Evolutionary conservation across 176 grass and related monocot species (phyloP).

Genomic region (Aechmea fasciata): DNA sequence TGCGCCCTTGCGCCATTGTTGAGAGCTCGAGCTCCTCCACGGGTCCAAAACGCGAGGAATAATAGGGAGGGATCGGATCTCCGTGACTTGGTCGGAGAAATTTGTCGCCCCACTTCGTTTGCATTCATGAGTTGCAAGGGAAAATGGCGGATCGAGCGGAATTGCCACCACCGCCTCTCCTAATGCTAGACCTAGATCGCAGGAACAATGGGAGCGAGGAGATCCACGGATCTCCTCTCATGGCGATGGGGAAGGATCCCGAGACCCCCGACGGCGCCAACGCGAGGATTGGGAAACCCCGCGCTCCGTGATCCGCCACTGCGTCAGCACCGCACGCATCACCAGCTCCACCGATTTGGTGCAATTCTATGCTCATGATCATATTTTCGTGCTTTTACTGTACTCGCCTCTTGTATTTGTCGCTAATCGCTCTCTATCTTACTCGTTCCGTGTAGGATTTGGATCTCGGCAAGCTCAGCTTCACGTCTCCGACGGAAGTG

Average conservation of each 20-base stretch:
- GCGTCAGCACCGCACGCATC: conserved; percentile 50
- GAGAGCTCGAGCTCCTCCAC: too few relatives aligned
- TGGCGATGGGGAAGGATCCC: not conserved
- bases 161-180: too few relatives aligned
- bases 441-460: conserved; percentile 32
- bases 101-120: too few relatives aligned
- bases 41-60: too few relatives aligned
- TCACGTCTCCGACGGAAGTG: conserved; percentile 62
- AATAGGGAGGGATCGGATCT: too few relatives aligned
- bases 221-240: not conserved
- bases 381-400: not conserved
- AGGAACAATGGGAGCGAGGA: not conserved
- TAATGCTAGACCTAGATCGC: not conserved
- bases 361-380: conserved; percentile 12
- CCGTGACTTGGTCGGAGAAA: too few relatives aligned
- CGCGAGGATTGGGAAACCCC: conserved; percentile 50
- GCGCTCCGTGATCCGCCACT: conserved; percentile 52
- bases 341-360: conserved; percentile 51
- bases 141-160: too few relatives aligned
- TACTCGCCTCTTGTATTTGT: not conserved
- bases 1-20: too few relatives aligned
- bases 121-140: too few relatives aligned
- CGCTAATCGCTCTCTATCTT: not conserved
- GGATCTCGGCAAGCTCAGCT: conserved; percentile 47
- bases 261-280: conserved; percentile 6